Base-by-base conservation (phyloP, 768 basidiomycete species). In the Serendipita sp. region DNA sequence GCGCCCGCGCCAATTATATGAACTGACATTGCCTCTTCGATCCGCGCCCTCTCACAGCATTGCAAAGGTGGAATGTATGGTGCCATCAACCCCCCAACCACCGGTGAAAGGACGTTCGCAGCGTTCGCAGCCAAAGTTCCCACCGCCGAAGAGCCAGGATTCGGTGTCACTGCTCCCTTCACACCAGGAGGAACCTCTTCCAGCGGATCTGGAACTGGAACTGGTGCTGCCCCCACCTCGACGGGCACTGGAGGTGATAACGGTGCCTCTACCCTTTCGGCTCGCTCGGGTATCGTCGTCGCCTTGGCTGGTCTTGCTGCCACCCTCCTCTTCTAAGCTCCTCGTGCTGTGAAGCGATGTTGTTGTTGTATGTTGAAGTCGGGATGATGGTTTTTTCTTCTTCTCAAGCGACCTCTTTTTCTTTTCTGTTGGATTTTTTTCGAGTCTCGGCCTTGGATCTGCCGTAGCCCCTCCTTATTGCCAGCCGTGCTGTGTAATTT, bases 401-500 rank as follows among this genome's bases (percentile, higher is more conserved):
- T 60, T 23, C 36, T 16, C 27, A 37, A n/a, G 36, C 55, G 27
- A 29, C 5, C 23, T 27, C 36, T 60, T 60, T 37, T 40, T 40
- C 16, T 33, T 33, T 34, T 60, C 31, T 37, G 34, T 27, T 37
- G 29, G 27, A n/a, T 27, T 53, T 60, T 5, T 31, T 37, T 36
- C 55, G 23, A 60, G 55, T 23, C 55, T 11, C 34, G 23, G 55
- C 27, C 27, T 27, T 60, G 55, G 55, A 60, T 29, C 55, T 60
- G 55, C 55, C 55, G 18, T n/a, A 18, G 8, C 55, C 27, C 34
- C 18, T 27, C 18, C 23, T 60, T 23, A n/a, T 33, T 60, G 33
- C 48, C 55, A 60, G 55, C 55, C 55, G 36, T 60, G 55, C 55
- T 60, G 55, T 60, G 55, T 60, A 60, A 29, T 60, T n/a, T 60